Conservation (phyloP, 2,329 filamentous ascomycete genomes). For the Aspergillus proliferans region DNA sequence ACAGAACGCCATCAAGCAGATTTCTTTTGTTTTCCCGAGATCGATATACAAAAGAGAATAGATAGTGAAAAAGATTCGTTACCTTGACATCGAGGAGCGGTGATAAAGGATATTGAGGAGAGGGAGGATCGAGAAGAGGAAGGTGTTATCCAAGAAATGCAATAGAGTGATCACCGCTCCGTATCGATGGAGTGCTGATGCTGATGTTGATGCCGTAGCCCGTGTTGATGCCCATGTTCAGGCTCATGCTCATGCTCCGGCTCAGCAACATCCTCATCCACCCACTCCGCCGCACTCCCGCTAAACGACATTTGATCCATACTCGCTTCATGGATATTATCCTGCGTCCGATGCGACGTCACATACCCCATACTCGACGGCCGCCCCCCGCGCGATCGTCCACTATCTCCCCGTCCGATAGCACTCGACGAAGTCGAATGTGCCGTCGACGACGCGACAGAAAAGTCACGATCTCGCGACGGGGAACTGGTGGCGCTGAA, state of each 20-base stretch:
- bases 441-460: slow-evolving; percentile 30
- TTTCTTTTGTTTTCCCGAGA: not conserved
- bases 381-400: slow-evolving; percentile 22
- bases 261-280: slow-evolving; percentile 25
- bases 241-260: slow-evolving; percentile 6
- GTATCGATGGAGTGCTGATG: no score
- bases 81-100: slow-evolving; percentile 9
- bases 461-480: slow-evolving; percentile 30
- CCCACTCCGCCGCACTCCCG: slow-evolving; percentile 41
- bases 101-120: slow-evolving; percentile 3
- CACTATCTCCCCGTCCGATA: slow-evolving; percentile 20
- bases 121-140: not conserved
- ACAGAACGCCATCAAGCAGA: not conserved
- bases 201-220: no score
- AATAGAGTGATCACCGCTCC: no score
- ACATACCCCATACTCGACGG: slow-evolving; percentile 48
- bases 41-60: not conserved
- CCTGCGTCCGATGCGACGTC: slow-evolving; percentile 42
- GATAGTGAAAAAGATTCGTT: slow-evolving; percentile 14
- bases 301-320: slow-evolving; percentile 32
- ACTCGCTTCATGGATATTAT: slow-evolving; percentile 42
- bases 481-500: slow-evolving; percentile 35
- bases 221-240: slow-evolving; percentile 1
- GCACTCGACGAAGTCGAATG: slow-evolving; percentile 33
- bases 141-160: no score